phyloP scores from a whole-genome alignment of 495 filamentous ascomycete species.

The Opeltia flavorubescens region DNA sequence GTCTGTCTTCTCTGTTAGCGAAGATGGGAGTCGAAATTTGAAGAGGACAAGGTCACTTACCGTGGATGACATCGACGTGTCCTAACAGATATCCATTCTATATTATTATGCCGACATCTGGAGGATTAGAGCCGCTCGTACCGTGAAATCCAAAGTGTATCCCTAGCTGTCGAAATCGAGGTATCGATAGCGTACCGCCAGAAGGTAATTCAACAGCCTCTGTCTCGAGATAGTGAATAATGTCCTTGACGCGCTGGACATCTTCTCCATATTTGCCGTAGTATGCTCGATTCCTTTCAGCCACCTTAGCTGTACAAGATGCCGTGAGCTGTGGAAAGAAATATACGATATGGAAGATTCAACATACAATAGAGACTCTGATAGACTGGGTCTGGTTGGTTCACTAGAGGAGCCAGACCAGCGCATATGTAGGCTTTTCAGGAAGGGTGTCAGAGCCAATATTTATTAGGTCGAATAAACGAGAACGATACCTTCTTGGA shows the following conservation, averaged over 20 bases:
- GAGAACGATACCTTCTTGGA: slow-evolving; percentile 42
- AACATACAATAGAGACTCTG: slow-evolving; percentile 41
- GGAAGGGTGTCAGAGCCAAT: too few species aligned
- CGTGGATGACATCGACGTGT: slow-evolving; percentile 53
- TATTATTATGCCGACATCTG: not conserved
- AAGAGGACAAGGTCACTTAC: slow-evolving; percentile 17
- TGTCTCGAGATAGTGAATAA: slow-evolving; percentile 47
- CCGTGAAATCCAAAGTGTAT: slow-evolving; percentile 64
- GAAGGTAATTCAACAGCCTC: slow-evolving; percentile 45
- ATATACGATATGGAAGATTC: not conserved
- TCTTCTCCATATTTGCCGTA: slow-evolving; percentile 82
- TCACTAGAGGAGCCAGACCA: slow-evolving; percentile 63
- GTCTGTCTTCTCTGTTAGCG: slow-evolving; percentile 24
- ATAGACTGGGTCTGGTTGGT: slow-evolving; percentile 64
- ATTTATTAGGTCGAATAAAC: too few species aligned
- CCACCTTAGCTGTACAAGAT: slow-evolving; percentile 42
- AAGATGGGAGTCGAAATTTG: not conserved
- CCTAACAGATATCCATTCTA: slow-evolving; percentile 21
- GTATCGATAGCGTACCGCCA: slow-evolving; percentile 54
- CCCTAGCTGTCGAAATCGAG: slow-evolving; percentile 62
- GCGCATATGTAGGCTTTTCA: slow-evolving; percentile 61
- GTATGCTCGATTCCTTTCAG: slow-evolving; percentile 54
- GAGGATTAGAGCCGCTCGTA: slow-evolving; percentile 20
- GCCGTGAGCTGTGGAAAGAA: too few species aligned
- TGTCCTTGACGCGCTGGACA: slow-evolving; percentile 48